Conservation (phyloP, 306 rosid species). For the Dalbergia oliveri region DNA sequence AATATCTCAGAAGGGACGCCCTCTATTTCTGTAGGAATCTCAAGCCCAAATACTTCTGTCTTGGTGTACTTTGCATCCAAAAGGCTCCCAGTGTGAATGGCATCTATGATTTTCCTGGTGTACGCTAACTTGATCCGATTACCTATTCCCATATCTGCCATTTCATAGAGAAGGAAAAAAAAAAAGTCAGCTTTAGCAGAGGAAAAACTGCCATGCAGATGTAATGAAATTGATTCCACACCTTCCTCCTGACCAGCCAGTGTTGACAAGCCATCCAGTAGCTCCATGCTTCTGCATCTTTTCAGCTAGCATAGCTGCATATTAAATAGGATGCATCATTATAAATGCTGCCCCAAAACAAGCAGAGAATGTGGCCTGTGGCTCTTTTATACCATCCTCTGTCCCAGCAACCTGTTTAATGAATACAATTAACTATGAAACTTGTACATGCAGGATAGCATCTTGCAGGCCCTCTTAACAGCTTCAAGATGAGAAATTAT, state of each 20-base stretch:
- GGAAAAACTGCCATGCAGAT: constrained; percentile 12
- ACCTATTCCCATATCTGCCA: constrained; percentile 73
- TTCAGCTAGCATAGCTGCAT: constrained; percentile 84
- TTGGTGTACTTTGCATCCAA: constrained; percentile 57
- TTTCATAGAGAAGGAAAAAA: constrained; percentile 1
- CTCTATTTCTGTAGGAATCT: constrained; percentile 70
- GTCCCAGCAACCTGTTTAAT: constrained; percentile 79
- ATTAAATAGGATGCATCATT: constrained; percentile 87
- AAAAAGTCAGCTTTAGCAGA: constrained; percentile 20
- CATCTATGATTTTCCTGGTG: constrained; percentile 82
- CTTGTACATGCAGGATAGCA: background rate
- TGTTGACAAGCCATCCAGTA: constrained; percentile 90
- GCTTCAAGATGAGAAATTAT: background rate
- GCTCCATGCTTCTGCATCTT: constrained; percentile 88
- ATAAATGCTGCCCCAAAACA: constrained; percentile 90
- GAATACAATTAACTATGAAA: background rate
- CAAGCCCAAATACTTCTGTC: constrained; percentile 79
- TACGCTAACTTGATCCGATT: constrained; percentile 73
- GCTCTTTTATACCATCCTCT: constrained; percentile 86
- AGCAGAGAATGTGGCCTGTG: constrained; percentile 87
- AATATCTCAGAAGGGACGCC: constrained; percentile 84
- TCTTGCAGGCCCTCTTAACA: background rate
- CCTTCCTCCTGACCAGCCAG: constrained; percentile 93
- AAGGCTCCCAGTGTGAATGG: constrained; percentile 73
- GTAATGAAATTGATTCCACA: constrained; percentile 31